These are phyloP conservation scores for Talaromyces sp. DNA, from an alignment of 2,329 filamentous ascomycete species.

Conservation along the genomic window DNA sequence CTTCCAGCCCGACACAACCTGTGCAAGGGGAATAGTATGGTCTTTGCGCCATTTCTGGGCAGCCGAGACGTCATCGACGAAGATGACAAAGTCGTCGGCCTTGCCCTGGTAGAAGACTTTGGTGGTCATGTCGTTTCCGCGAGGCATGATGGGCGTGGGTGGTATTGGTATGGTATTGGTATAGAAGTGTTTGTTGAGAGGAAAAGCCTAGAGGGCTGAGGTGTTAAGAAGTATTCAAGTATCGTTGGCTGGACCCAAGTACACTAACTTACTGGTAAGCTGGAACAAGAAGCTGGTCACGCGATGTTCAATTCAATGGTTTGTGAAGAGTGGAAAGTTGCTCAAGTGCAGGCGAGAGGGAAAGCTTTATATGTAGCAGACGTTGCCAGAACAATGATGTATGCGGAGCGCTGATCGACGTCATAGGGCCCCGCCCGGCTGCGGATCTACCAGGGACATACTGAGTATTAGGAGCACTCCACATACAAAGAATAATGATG, in stretches of 20 bases:
- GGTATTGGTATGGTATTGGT: not conserved
- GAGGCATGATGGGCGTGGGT: slow-evolving; percentile 53
- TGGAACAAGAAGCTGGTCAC: not conserved
- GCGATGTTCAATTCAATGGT: not conserved
- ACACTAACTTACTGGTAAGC: not conserved
- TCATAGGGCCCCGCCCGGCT: slow-evolving; percentile 10
- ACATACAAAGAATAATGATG: not conserved
- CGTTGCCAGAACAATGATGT: slow-evolving; percentile 10
- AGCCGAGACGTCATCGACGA: slow-evolving; percentile 49
- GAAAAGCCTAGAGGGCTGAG: not conserved
- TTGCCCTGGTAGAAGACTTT: slow-evolving; percentile 85
- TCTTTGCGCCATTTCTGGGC: slow-evolving; percentile 74
- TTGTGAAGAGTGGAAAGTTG: not conserved
- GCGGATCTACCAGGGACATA: slow-evolving; percentile 11
- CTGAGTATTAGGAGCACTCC: no score
- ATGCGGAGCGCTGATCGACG: slow-evolving; percentile 12
- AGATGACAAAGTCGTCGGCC: slow-evolving; percentile 65
- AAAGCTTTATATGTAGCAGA: slow-evolving; percentile 1
- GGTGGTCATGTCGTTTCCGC: slow-evolving; percentile 64
- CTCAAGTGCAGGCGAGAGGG: not conserved
- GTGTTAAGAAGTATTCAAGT: not conserved
- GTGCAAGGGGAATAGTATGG: slow-evolving; percentile 69
- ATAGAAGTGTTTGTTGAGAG: not conserved
- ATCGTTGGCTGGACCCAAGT: not conserved
- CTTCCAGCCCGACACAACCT: slow-evolving; percentile 85